These are phyloP conservation scores for Magnaporthiopsis rhizophila DNA, from an alignment of 2,329 filamentous ascomycete species.

Conservation along the genomic window DNA sequence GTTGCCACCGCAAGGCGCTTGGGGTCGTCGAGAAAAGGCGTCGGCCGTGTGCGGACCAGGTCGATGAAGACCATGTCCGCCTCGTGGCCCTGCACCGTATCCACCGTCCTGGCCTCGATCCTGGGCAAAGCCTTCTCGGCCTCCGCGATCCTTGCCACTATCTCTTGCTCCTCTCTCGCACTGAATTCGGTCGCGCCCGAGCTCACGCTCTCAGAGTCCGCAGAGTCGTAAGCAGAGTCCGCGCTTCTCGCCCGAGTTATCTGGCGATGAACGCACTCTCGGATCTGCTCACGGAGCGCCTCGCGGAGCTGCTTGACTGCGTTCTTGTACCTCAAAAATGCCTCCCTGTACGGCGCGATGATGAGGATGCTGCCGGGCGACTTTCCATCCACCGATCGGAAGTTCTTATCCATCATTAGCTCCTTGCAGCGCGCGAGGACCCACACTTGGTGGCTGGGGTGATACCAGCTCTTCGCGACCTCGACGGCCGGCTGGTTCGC, in stretches of 20 bases:
- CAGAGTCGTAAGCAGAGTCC: neutral
- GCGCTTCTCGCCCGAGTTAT: neutral
- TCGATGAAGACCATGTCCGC: constrained; percentile 40
- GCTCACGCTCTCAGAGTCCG: neutral
- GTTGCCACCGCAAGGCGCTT: constrained; percentile 38
- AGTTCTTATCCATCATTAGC: constrained; percentile 23
- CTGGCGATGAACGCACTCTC: neutral
- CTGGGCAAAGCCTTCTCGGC: constrained; percentile 14
- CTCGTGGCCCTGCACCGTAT: constrained; percentile 38
- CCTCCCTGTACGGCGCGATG: constrained; percentile 33
- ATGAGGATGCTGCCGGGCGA: constrained; percentile 32
- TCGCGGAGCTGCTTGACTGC: constrained; percentile 14
- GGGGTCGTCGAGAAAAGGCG: constrained; percentile 34
- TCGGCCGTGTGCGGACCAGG: constrained; percentile 31
- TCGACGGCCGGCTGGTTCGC: constrained; percentile 11
- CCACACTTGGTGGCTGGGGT: constrained; percentile 29
- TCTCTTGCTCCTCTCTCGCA: neutral
- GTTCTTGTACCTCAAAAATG: constrained; percentile 26
- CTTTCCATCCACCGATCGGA: constrained; percentile 19
- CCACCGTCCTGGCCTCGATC: constrained; percentile 33
- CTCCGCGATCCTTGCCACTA: neutral
- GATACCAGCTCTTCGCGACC: constrained; percentile 30
- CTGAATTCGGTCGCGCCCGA: neutral
- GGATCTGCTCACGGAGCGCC: neutral
- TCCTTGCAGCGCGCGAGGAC: constrained; percentile 23